Evolutionary conservation across 2,329 filamentous ascomycete genomes (phyloP).

Genomic region (Venturia carpophila): DNA sequence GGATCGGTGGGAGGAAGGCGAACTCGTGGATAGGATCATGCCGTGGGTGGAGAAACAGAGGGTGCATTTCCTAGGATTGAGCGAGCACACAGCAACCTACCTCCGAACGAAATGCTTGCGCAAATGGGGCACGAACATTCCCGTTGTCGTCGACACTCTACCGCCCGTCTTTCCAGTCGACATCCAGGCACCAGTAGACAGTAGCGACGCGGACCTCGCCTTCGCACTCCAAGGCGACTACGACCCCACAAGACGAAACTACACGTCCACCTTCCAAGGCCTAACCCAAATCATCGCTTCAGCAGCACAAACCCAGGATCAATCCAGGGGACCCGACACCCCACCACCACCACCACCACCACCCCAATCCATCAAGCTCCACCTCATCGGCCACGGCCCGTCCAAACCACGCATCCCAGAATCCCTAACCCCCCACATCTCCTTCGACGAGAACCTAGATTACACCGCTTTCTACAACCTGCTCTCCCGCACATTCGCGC

Average conservation of each 20-base stretch:
- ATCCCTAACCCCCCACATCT: slow-evolving; percentile 23
- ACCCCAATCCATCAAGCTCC: slow-evolving; percentile 9
- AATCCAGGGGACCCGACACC: not conserved
- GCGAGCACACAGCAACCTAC: slow-evolving; percentile 24
- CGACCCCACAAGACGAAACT: slow-evolving; percentile 25
- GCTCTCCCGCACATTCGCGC: slow-evolving; percentile 24
- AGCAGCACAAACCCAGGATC: not conserved
- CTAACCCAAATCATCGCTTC: slow-evolving; percentile 22
- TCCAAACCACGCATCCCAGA: slow-evolving; percentile 23
- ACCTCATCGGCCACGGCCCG: slow-evolving; percentile 5
- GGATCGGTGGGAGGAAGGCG: slow-evolving; percentile 23
- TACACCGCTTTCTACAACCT: slow-evolving; percentile 27
- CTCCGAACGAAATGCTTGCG: slow-evolving; percentile 20
- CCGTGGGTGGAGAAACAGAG: slow-evolving; percentile 23
- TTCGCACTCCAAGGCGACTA: slow-evolving; percentile 28
- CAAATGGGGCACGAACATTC: slow-evolving; percentile 16
- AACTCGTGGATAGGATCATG: slow-evolving; percentile 21
- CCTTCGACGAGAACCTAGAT: slow-evolving; percentile 25
- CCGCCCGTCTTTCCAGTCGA: slow-evolving; percentile 26
- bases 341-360: not conserved
- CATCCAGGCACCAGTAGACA: slow-evolving; percentile 1
- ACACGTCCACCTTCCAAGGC: slow-evolving; percentile 24
- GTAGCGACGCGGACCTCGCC: slow-evolving; percentile 16
- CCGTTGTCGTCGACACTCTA: slow-evolving; percentile 21
- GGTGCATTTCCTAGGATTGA: slow-evolving; percentile 25